Conservation (phyloP, 495 filamentous ascomycete species). For the Apodospora peruviana region DNA sequence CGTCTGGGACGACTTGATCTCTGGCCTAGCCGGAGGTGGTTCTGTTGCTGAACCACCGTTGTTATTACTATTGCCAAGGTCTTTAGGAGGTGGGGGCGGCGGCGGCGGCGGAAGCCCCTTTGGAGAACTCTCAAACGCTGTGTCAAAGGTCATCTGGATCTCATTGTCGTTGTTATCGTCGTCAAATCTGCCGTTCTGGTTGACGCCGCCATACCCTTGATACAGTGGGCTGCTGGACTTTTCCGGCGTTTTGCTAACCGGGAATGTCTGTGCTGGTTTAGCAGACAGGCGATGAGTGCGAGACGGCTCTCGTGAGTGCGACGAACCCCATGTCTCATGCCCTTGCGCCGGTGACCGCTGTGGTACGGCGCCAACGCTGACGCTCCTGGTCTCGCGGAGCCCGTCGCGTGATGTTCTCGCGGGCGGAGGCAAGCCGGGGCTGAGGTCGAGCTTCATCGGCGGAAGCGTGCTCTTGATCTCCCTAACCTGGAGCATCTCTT, state of each 20-base stretch:
- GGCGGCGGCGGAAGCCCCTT: conserved; percentile 19
- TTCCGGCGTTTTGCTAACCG: conserved; percentile 3
- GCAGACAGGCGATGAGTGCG: conserved; percentile 8
- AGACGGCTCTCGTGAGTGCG: conserved; percentile 11
- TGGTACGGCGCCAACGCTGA: conserved; percentile 32
- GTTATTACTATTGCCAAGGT: conserved; percentile 26
- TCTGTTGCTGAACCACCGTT: conserved; percentile 19
- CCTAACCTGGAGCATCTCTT: conserved; percentile 57
- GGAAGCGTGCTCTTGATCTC: conserved; percentile 85
- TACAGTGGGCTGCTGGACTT: conserved; percentile 7
- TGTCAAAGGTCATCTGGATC: conserved; percentile 72
- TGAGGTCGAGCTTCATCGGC: conserved; percentile 74
- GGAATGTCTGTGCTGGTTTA: conserved; percentile 21
- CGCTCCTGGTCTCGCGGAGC: conserved; percentile 47
- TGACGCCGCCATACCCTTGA: background rate
- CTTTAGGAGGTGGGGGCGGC: background rate
- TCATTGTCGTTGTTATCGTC: conserved; percentile 28
- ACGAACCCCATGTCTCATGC: background rate
- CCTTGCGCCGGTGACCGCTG: conserved; percentile 20
- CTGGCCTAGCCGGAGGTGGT: conserved; percentile 28
- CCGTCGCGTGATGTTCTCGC: conserved; percentile 28
- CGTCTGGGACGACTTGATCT: conserved; percentile 32
- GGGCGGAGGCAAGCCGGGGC: conserved; percentile 24
- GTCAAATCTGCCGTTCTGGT: conserved; percentile 5
- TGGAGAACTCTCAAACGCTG: conserved; percentile 39